Evolutionary conservation across 768 basidiomycete species (phyloP), one percentile per base, ranked within the genome.

Genomic region (Mrakia gelida): DNA sequence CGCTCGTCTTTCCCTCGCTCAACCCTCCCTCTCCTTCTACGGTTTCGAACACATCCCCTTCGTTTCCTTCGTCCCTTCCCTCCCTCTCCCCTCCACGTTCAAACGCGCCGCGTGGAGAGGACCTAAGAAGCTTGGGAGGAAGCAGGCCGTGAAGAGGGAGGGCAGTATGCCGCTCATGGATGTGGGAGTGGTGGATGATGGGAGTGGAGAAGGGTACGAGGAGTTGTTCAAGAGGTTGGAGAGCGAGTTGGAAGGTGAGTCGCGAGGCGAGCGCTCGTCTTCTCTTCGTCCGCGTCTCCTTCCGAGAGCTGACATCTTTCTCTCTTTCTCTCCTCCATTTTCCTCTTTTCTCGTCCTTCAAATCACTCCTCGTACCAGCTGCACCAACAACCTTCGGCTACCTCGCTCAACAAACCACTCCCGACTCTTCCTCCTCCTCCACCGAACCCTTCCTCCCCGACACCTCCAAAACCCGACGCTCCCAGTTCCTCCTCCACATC

Each of bases 171-270:
- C 67, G 26, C 67, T 70, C 21, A 38, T 70, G 34, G 67, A 70
- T n/a, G 67, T n/a, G 21, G 67, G 67, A 11, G 67, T 70, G 34
- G 41, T 70, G 18, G 67, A 70, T 26, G 67, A 70, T n/a, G 67
- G 67, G 26, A 43, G 23, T 4, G 67, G 67, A 26, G 26, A 34
- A 7, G 18, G 18, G 2, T 70, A 70, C 38, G 41, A 34, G 41
- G 34, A 41, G 7, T n/a, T 70, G 67, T 70, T 70, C 38, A n/a
- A 26, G 38, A 26, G 23, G 8, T 23, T 70, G 38, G 67, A 70
- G 41, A 38, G 2, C 41, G 67, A 70, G 41, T 38, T 70, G 34
- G 41, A 43, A n/a, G 67, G 67, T 70, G 21, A 38, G 67, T 41
- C 41, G 45, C 9, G 11, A 10, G n/a, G 45, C 15, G 45, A 45